These are phyloP conservation scores for Extremus antarcticus DNA, from an alignment of 495 filamentous ascomycete genomes.

Conservation along the genomic window DNA sequence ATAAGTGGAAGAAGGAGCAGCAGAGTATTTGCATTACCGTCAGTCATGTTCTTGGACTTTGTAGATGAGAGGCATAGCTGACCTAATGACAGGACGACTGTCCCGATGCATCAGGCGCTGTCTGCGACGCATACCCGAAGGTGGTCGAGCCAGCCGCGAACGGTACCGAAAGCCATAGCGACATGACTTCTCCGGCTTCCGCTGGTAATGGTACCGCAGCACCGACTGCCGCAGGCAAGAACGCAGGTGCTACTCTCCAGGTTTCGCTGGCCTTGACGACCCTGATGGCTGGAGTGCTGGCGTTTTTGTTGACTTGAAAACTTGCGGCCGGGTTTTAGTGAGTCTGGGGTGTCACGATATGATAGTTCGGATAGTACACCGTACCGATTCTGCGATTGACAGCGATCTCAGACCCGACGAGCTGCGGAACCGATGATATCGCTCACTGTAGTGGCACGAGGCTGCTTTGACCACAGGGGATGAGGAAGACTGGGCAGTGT, in stretches of 20 bases:
- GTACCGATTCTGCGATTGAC: no score
- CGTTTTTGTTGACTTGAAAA: no score
- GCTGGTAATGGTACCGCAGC: not conserved
- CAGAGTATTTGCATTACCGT: conserved; percentile 18
- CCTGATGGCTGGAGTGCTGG: not conserved
- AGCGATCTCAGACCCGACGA: no score
- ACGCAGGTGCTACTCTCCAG: not conserved
- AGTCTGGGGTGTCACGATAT: no score
- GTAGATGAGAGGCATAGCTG: not conserved
- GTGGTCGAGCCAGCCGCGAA: not conserved
- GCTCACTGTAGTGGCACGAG: no score
- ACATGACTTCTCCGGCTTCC: not conserved
- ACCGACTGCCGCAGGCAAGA: not conserved
- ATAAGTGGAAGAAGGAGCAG: not conserved
- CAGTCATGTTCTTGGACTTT: not conserved
- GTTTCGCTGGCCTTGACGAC: not conserved
- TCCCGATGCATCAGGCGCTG: not conserved
- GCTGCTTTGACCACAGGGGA: no score
- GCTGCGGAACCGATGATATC: no score
- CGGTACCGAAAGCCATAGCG: not conserved
- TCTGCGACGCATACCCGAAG: not conserved
- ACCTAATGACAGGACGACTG: not conserved
- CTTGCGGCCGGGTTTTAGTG: no score
- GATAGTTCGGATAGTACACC: no score
- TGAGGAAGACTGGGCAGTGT: no score